Conservation (phyloP, 805 yeast species). For the Suhomyces sp. region DNA sequence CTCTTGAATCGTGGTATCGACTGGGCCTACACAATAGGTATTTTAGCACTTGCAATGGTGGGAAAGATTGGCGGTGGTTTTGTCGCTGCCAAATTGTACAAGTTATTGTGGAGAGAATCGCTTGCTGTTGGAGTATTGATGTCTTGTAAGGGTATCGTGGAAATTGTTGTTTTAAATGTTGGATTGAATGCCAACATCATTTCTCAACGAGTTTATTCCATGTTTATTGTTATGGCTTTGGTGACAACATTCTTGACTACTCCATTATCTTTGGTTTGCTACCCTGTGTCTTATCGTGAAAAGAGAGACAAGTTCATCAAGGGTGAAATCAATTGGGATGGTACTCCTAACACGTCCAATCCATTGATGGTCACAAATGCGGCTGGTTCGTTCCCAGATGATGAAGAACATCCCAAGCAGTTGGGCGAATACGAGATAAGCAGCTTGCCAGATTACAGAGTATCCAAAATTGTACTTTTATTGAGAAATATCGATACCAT, state of each 20-base stretch:
- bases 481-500: slow-evolving; percentile 32
- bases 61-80: slow-evolving; percentile 70
- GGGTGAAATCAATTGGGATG: slow-evolving; percentile 28
- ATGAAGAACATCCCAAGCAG: not conserved
- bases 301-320: slow-evolving; percentile 36
- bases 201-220: slow-evolving; percentile 61
- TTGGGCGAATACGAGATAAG: slow-evolving; percentile 11
- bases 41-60: slow-evolving; percentile 62
- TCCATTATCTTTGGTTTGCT: slow-evolving; percentile 60
- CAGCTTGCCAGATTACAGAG: slow-evolving; percentile 17
- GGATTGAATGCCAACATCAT: slow-evolving; percentile 74
- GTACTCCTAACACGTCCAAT: slow-evolving; percentile 12
- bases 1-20: slow-evolving; percentile 60
- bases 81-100: slow-evolving; percentile 58
- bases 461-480: slow-evolving; percentile 25
- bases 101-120: slow-evolving; percentile 70
- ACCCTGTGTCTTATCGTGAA: slow-evolving; percentile 62
- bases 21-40: slow-evolving; percentile 76
- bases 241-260: slow-evolving; percentile 77
- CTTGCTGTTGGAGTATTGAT: slow-evolving; percentile 73
- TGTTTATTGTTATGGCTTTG: slow-evolving; percentile 82
- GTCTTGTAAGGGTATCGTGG: slow-evolving; percentile 90
- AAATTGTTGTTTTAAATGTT: slow-evolving; percentile 71
- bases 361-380: slow-evolving; percentile 3
- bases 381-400: slow-evolving; percentile 5